These are phyloP conservation scores for Polygonum aviculare DNA, from an alignment of 148 eudicot species.

Conservation along the genomic window DNA sequence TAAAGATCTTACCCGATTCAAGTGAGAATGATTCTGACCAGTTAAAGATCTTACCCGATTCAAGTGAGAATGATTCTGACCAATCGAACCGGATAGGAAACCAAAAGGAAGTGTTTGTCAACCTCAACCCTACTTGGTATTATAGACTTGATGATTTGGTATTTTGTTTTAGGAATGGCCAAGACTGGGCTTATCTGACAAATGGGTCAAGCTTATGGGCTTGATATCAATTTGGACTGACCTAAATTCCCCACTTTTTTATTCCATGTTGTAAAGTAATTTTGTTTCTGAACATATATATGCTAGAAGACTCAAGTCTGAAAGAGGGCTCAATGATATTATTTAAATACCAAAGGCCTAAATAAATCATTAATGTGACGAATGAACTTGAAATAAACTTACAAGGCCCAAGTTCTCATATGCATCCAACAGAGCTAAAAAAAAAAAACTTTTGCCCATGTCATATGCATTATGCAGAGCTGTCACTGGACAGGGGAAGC, in stretches of 20 bases:
- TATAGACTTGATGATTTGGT: no score
- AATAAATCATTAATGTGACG: background rate
- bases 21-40: no score
- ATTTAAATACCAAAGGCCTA: background rate
- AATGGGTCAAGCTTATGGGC: background rate
- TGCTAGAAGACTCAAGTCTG: background rate
- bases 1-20: no score
- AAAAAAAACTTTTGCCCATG: background rate
- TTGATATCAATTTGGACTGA: background rate
- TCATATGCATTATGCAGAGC: background rate
- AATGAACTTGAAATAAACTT: background rate
- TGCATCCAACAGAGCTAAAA: background rate
- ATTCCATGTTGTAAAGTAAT: no score
- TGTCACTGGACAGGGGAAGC: background rate
- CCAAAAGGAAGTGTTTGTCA: no score
- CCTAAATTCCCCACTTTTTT: background rate
- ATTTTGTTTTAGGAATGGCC: no score
- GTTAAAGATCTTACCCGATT: no score
- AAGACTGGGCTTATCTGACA: no score
- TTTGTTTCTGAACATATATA: background rate
- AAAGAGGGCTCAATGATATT: background rate
- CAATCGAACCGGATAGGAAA: no score
- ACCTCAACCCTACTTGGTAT: no score
- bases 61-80: no score
- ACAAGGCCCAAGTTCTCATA: background rate